Base-by-base conservation (phyloP, 2,329 filamentous ascomycete genomes). In the Colletotrichum tanaceti region DNA sequence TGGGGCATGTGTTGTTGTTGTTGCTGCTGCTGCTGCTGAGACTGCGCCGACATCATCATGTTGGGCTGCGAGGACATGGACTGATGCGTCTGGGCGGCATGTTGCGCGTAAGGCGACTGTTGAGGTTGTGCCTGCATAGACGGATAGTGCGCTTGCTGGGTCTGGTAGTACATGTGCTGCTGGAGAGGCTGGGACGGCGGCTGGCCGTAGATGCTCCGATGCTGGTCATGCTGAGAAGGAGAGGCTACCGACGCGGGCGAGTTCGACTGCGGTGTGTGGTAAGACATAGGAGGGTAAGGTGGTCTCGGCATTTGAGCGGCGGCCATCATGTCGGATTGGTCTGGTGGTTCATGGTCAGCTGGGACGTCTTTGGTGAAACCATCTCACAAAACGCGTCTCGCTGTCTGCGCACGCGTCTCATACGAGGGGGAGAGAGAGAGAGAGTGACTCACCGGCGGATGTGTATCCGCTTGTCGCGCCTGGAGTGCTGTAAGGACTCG, bases 201-300 rank as follows among this genome's bases (percentile, higher is more conserved):
- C 75, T 94, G 92, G 43, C 89, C 91, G 80, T 98, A 98, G 77
- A 98, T 88, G 75, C 89, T 91, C 73, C 94, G 87, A 82, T 97
- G 93, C 76, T 95, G 93, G 77, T 98, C 95, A 80, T 97, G 94
- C 65, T 90, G 87, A 66, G 94, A 93, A 24, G 93, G 91, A 41
- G 95, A 98, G 71, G 94, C 92, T 74, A 98, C 94, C 58, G 94
- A 97, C 46, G 93, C 93, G 57, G 95, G 95, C 63, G 95, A 97
- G 80, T 95, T 97, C 65, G 94, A 97, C 82, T 98, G 94, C 63
- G 94, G 94, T 20, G 94, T 97, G 80, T 98, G 93, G 79, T 98
- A 98, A 39, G 86, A 86, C 77, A 97, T 97, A 70, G 93, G 93
- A 74, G 94, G 94, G 78, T 97, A 97, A 54, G 90, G 87, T 74